These are phyloP conservation scores for Venustampulla echinocandica DNA, from an alignment of 495 filamentous ascomycete species.

Conservation along the genomic window DNA sequence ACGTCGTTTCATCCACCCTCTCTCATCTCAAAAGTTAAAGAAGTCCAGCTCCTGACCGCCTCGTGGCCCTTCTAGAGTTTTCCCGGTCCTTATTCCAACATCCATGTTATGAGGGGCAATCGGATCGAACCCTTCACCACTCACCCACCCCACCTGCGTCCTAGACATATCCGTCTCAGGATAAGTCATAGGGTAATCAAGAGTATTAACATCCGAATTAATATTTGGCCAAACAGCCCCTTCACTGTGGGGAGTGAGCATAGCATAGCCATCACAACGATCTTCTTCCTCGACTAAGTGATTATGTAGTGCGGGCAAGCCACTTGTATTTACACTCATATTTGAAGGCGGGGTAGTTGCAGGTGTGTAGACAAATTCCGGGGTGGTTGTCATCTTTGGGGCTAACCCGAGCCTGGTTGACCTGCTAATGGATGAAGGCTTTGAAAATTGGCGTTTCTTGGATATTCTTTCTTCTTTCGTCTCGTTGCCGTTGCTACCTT, in stretches of 20 bases:
- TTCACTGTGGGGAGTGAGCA: constrained; percentile 9
- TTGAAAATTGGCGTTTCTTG: constrained; percentile 10
- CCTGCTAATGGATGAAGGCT: background rate
- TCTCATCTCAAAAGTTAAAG: constrained; percentile 13
- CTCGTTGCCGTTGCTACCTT: constrained; percentile 3
- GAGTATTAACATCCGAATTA: constrained; percentile 8
- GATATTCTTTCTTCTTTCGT: constrained; percentile 2
- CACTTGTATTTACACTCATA: no score
- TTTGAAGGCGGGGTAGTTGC: background rate
- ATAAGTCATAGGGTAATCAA: constrained; percentile 15
- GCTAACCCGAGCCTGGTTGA: background rate
- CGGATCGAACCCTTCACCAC: background rate
- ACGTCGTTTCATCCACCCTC: no score
- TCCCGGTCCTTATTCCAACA: background rate
- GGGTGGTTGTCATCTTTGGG: background rate
- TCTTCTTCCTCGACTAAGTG: background rate
- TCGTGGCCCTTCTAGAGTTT: background rate
- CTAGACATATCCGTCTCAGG: constrained; percentile 1
- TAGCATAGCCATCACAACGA: constrained; percentile 6
- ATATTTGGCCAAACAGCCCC: constrained; percentile 8
- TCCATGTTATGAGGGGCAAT: background rate
- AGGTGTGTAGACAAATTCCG: constrained; percentile 3
- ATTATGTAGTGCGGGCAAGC: no score
- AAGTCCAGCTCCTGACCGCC: constrained; percentile 7
- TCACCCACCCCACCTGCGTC: constrained; percentile 1